Evolutionary conservation across 2,329 filamentous ascomycete species (phyloP).

Genomic region (Fusarium pseudonygamai): DNA sequence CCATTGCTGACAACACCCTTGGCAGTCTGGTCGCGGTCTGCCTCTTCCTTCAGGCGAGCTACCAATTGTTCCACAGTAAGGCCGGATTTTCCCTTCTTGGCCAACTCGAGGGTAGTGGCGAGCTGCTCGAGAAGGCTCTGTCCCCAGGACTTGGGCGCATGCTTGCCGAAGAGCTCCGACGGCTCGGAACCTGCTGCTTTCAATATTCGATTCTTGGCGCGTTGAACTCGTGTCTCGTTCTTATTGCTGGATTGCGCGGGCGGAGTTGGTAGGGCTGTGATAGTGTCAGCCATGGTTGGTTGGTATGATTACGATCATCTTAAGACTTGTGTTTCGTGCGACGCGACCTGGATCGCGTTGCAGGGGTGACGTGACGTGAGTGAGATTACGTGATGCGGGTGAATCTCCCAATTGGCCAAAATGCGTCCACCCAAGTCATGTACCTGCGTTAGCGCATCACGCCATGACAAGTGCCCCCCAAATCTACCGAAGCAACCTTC

Average conservation of each 20-base stretch:
- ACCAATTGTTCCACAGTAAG: neutral
- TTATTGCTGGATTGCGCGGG: neutral
- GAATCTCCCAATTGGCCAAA: rapidly evolving
- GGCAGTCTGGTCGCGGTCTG: neutral
- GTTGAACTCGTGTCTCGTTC: neutral
- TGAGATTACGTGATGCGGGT: neutral
- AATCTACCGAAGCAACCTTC: neutral
- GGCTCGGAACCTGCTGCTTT: neutral
- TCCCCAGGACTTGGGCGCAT: neutral
- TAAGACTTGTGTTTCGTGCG: too few species aligned
- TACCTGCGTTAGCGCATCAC: neutral
- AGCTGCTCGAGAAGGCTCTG: neutral
- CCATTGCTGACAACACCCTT: neutral
- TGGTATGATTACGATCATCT: neutral
- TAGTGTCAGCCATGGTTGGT: neutral
- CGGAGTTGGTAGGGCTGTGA: neutral
- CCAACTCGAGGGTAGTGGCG: neutral
- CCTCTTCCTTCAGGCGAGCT: neutral
- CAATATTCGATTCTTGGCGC: neutral
- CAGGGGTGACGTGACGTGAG: neutral
- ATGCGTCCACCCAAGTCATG: rapidly evolving
- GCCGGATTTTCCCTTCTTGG: neutral
- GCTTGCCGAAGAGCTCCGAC: neutral
- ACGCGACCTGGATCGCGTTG: neutral
- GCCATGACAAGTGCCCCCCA: neutral